Evolutionary conservation across 768 basidiomycete species (phyloP).

Genomic region (Pholiota molesta): DNA sequence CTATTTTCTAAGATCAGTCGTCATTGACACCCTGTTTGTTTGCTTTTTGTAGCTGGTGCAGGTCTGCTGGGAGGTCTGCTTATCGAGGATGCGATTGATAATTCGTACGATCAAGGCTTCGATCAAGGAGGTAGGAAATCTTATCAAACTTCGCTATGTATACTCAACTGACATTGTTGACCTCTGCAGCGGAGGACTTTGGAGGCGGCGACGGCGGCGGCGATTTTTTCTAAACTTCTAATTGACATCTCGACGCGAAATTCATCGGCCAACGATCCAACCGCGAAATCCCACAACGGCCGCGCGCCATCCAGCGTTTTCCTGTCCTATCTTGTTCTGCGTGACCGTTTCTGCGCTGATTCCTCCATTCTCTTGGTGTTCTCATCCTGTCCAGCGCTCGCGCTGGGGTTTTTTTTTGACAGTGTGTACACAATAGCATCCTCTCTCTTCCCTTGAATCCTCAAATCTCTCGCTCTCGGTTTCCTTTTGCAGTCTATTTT

Average conservation of each 20-base stretch:
- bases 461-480: too few species aligned
- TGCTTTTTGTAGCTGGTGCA: slow-evolving; percentile 47
- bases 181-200: not conserved
- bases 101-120: slow-evolving; percentile 27
- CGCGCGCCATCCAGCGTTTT: not conserved
- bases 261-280: not conserved
- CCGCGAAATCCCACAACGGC: not conserved
- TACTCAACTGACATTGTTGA: not conserved
- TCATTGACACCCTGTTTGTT: not conserved
- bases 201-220: not conserved
- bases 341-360: not conserved
- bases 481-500: not conserved
- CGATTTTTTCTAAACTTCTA: not conserved
- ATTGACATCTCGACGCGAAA: not conserved
- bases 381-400: not conserved
- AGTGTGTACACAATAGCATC: too few species aligned
- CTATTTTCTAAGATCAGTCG: slow-evolving; percentile 3
- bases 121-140: slow-evolving; percentile 19
- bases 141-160: not conserved
- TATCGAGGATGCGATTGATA: slow-evolving; percentile 53
- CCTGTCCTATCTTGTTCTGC: not conserved
- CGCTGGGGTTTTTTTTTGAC: too few species aligned
- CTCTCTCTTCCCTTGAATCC: too few species aligned
- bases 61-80: slow-evolving; percentile 69
- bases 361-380: not conserved